phyloP scores from a whole-genome alignment of 805 yeast species.

The Cyberlindnera veronae region DNA sequence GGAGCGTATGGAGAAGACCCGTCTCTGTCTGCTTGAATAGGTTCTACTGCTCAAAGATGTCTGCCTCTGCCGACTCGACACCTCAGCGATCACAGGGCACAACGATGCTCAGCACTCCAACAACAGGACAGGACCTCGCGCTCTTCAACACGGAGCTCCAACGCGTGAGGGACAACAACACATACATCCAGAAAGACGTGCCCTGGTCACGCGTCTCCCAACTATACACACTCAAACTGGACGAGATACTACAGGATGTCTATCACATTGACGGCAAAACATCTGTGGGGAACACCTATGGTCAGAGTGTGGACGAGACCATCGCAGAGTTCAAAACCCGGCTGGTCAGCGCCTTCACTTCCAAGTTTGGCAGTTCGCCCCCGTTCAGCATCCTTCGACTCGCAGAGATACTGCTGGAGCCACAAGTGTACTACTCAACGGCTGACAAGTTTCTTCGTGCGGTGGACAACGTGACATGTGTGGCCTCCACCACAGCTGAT shows the following conservation, averaged over 20 bases:
- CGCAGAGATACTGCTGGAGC: slow-evolving; percentile 44
- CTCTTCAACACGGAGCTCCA: slow-evolving; percentile 8
- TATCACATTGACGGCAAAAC: slow-evolving; percentile 6
- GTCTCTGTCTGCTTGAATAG: too few species aligned
- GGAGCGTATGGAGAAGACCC: too few species aligned
- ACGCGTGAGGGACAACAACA: slow-evolving; percentile 6
- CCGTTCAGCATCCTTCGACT: slow-evolving; percentile 50
- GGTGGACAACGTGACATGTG: slow-evolving; percentile 27
- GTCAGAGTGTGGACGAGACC: slow-evolving; percentile 2
- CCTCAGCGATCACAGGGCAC: too few species aligned
- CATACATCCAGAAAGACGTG: slow-evolving; percentile 1
- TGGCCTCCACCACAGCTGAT: slow-evolving; percentile 15
- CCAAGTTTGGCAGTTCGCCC: slow-evolving; percentile 16
- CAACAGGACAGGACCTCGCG: too few species aligned
- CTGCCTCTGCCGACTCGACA: too few species aligned
- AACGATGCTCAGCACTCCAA: too few species aligned
- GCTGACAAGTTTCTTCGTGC: slow-evolving; percentile 45
- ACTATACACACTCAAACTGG: slow-evolving; percentile 5
- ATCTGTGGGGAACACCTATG: slow-evolving; percentile 12
- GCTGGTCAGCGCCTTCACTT: slow-evolving; percentile 5
- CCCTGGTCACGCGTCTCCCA: slow-evolving; percentile 2
- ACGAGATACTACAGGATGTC: slow-evolving; percentile 4
- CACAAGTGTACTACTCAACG: slow-evolving; percentile 37
- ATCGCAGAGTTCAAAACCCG: slow-evolving; percentile 9
- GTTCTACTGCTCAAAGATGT: not conserved